A percentile compares a stretch with the other conserved stretches of the same genome.
phyloP scores from a whole-genome alignment of 192 early-diverging fungal species.

The Geranomyces variabilis region DNA sequence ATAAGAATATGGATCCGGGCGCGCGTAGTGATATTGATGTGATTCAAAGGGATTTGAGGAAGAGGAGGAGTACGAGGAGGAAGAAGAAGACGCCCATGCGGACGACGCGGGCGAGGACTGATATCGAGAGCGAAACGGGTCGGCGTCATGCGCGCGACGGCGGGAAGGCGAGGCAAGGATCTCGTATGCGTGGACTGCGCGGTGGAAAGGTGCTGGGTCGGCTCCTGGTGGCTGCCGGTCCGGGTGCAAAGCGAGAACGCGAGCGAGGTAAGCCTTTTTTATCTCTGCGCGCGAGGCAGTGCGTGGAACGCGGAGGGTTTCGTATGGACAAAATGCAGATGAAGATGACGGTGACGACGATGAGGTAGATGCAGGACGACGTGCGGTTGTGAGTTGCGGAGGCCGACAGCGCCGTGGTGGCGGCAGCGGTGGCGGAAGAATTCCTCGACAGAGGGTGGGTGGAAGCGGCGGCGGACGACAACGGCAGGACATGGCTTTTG shows the following conservation, averaged over 20 bases:
- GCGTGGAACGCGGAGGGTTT: conserved; percentile 69
- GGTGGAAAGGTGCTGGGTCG: conserved; percentile 21
- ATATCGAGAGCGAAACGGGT: not conserved
- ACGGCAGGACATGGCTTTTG: too few relatives aligned
- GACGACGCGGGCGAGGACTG: not conserved
- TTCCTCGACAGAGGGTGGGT: too few relatives aligned
- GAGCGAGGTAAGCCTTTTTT: conserved; percentile 85
- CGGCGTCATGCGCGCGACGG: conserved; percentile 11
- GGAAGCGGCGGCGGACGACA: too few relatives aligned
- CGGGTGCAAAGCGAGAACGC: conserved; percentile 69
- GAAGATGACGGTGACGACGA: conserved; percentile 4
- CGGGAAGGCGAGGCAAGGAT: conserved; percentile 17
- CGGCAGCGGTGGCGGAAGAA: too few relatives aligned
- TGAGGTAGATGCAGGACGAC: not conserved
- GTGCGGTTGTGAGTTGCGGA: not conserved
- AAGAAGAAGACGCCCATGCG: not conserved
- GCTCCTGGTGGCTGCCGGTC: conserved; percentile 51
- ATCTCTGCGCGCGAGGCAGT: conserved; percentile 74
- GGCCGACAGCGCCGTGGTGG: too few relatives aligned
- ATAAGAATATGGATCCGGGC: not conserved
- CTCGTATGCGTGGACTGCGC: conserved; percentile 32
- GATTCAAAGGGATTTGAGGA: not conserved
- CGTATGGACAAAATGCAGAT: conserved; percentile 57
- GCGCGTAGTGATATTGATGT: not conserved
- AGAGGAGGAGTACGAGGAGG: not conserved